Evolutionary conservation across 108 stramenopile genomes (phyloP).

Genomic region (Fistulifera pelliculosa): DNA sequence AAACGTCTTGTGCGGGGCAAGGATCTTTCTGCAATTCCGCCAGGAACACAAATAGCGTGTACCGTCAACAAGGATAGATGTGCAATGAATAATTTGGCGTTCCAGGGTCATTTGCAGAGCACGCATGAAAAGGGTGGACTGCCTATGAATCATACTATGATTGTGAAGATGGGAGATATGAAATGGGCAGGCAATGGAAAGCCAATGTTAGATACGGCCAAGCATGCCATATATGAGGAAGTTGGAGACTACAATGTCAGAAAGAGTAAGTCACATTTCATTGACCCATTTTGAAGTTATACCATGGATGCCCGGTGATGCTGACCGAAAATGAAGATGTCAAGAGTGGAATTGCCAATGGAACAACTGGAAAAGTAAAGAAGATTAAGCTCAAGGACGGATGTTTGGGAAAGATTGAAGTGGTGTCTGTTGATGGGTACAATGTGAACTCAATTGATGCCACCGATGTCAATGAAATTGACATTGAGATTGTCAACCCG

Average conservation of each 20-base stretch:
- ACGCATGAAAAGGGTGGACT: neutral
- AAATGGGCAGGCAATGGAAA: neutral
- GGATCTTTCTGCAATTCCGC: neutral
- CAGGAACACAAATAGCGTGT: neutral
- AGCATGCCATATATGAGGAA: neutral
- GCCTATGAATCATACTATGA: neutral
- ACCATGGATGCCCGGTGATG: neutral
- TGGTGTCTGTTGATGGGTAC: neutral
- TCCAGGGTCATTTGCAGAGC: neutral
- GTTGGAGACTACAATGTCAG: neutral
- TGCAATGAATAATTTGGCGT: neutral
- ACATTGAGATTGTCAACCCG: neutral
- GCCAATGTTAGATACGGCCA: neutral
- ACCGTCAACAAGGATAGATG: neutral
- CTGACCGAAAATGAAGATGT: neutral
- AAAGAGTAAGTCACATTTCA: neutral
- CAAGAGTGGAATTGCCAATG: slow-evolving; percentile 1
- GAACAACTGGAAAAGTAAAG: neutral
- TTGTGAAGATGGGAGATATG: neutral
- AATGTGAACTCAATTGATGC: neutral
- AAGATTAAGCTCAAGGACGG: neutral
- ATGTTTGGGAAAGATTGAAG: neutral
- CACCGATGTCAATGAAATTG: neutral
- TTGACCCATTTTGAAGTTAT: neutral
- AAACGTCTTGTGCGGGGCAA: neutral